phyloP scores from a whole-genome alignment of 1,284 basidiomycete genomes.

The Pisolithus thermaeus region DNA sequence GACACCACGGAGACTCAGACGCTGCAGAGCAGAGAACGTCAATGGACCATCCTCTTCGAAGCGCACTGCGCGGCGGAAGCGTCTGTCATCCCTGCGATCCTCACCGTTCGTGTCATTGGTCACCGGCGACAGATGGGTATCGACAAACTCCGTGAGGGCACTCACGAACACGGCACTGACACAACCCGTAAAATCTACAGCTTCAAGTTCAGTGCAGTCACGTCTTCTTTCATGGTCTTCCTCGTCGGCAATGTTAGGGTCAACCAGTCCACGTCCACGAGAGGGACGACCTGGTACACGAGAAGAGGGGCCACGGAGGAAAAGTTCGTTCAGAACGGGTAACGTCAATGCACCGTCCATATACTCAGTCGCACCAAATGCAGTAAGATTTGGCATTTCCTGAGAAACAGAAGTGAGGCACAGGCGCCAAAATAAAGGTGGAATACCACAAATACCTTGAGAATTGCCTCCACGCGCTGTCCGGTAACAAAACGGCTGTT shows the following conservation, averaged over 20 bases:
- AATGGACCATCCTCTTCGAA: constrained; percentile 45
- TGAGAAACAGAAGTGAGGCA: constrained; percentile 27
- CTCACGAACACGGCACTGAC: constrained; percentile 85
- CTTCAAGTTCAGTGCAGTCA: constrained; percentile 79
- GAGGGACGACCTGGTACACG: constrained; percentile 64
- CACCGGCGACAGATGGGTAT: constrained; percentile 52
- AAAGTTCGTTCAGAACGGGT: constrained; percentile 78
- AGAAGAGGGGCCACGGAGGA: constrained; percentile 72
- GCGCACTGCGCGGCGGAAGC: constrained; percentile 24
- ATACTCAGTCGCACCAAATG: constrained; percentile 92
- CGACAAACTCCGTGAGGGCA: constrained; percentile 80
- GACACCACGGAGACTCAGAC: constrained; percentile 82
- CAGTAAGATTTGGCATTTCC: constrained; percentile 80
- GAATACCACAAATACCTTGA: constrained; percentile 54
- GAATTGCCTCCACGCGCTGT: constrained; percentile 72
- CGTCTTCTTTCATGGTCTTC: constrained; percentile 68
- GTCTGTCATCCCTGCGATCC: constrained; percentile 24
- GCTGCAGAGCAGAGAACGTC: constrained; percentile 71
- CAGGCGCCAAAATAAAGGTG: constrained; percentile 6
- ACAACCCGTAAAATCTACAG: constrained; percentile 92
- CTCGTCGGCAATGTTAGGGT: constrained; percentile 52
- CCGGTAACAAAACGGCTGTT: constrained; percentile 91
- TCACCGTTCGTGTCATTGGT: constrained; percentile 42
- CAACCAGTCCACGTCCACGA: constrained; percentile 54
- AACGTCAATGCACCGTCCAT: constrained; percentile 88